Evolutionary conservation across 768 basidiomycete species (phyloP), one percentile per base, ranked within the genome.

Genomic region (Boletus sensibilis): DNA sequence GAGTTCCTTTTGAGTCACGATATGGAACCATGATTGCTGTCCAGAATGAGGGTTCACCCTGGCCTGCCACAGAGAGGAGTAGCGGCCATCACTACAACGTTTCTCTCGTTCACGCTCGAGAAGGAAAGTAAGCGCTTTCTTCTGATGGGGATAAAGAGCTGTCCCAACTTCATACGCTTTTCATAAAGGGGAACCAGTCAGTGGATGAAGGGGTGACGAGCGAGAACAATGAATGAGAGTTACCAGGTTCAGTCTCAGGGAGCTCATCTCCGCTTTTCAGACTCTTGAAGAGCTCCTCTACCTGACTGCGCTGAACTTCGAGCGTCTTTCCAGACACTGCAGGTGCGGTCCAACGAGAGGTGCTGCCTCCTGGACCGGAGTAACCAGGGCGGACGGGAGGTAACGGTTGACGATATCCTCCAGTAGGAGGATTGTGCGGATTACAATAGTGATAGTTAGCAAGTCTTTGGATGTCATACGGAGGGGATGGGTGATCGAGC

Each of bases 91-190:
- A 42, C 73, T 63, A 37, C 78, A 77, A 34, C 73, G 69, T 58
- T 75, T 79, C 72, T 92, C 90, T 58, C 84, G 80, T 71, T 90
- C 87, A 68, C 97, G 83, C 66, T 97, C 92, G 20, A 98, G 79
- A 48, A 99, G 78, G 74, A 99, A 99, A 2, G 96, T 94, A 20
- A 99, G 79, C 23, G 96, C 97, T 72, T 96, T 96, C 75, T 94
- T 96, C 75, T 99, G 97, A 78, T 99, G 97, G 20, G 96, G 93
- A 74, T 98, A 99, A 9, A 99, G 78, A 45, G 75, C 80, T 21
- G 97, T 97, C 37, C 87, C 88, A 52, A 99, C 84, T 64, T 89
- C 85, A 51, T 78, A 66, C 48, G 75, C 88, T 90, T 64, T 64
- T 56, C 53, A 66, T 59, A 39, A 43, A 53, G 58, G 50, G 62